These are phyloP conservation scores for Wickerhamomyces mucosus DNA, from an alignment of 805 yeast species.

Conservation along the genomic window DNA sequence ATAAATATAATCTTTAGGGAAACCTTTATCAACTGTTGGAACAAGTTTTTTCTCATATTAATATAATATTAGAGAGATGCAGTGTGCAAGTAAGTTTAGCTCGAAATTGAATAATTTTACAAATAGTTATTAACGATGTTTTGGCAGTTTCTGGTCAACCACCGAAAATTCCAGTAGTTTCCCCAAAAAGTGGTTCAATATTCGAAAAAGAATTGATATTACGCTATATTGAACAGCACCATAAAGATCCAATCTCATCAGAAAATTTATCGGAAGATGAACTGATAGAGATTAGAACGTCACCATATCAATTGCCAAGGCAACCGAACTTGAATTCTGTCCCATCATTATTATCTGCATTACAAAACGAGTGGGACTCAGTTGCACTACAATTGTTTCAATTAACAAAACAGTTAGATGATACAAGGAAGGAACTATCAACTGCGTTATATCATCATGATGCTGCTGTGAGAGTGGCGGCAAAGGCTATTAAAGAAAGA, in stretches of 20 bases:
- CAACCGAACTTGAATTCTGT: conserved; percentile 54
- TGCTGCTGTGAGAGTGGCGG: conserved; percentile 83
- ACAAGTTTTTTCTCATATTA: no score
- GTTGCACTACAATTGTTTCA: conserved; percentile 72
- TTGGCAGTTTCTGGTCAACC: conserved; percentile 56
- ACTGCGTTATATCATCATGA: conserved; percentile 77
- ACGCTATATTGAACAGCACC: conserved; percentile 52
- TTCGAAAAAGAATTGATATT: conserved; percentile 58
- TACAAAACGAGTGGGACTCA: conserved; percentile 90
- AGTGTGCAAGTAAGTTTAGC: conserved; percentile 21
- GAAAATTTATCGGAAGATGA: conserved; percentile 52
- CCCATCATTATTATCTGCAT: conserved; percentile 63
- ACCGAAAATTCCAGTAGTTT: conserved; percentile 64
- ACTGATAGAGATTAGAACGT: conserved; percentile 33
- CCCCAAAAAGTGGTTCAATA: conserved; percentile 58
- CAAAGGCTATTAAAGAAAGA: conserved; percentile 62
- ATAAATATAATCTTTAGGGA: no score
- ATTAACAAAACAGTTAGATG: conserved; percentile 59
- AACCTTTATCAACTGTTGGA: no score
- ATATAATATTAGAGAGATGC: conserved; percentile 13
- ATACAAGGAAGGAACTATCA: conserved; percentile 63
- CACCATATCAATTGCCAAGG: conserved; percentile 26
- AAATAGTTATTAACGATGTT: conserved; percentile 10
- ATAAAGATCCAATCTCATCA: conserved; percentile 68
- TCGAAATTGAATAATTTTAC: neutral